phyloP scores from a whole-genome alignment of 2,329 filamentous ascomycete species.

The Aspergillus brasiliensis region DNA sequence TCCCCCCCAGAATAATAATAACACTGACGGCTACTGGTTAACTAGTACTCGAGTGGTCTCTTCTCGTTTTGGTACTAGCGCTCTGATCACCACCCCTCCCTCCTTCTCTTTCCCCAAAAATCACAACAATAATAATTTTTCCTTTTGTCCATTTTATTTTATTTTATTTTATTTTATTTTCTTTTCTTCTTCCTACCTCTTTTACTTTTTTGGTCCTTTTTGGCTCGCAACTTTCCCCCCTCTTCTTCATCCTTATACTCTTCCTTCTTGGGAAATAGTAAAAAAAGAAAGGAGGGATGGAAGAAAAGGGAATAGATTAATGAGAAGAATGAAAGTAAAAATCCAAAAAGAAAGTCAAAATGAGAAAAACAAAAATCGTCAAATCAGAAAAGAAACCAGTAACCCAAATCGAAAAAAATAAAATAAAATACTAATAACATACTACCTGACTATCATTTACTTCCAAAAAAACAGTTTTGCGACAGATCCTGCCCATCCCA shows the following conservation, averaged over 20 bases:
- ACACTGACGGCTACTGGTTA: not conserved
- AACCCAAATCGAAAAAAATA: not conserved
- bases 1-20: slow-evolving; percentile 6
- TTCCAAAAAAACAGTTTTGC: not conserved
- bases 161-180: slow-evolving; percentile 1
- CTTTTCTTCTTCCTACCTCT: slow-evolving; percentile 1
- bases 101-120: slow-evolving; percentile 3
- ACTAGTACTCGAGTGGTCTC: not conserved
- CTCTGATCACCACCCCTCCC: slow-evolving; percentile 16
- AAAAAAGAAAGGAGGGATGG: slow-evolving; percentile 4
- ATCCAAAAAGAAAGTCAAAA: too few relatives aligned
- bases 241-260: not conserved
- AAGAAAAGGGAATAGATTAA: not conserved
- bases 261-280: not conserved
- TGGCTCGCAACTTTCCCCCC: not conserved
- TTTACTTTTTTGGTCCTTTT: not conserved
- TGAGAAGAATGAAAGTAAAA: not conserved
- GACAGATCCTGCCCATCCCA: slow-evolving; percentile 15
- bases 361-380: too few relatives aligned
- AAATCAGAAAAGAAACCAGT: not conserved
- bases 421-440: not conserved
- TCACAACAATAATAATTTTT: slow-evolving; percentile 6
- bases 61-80: slow-evolving; percentile 12
- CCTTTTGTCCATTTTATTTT: not conserved
- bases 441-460: too few relatives aligned